phyloP scores from a whole-genome alignment of 2,329 filamentous ascomycete species.

The Blastomyces percursus region DNA sequence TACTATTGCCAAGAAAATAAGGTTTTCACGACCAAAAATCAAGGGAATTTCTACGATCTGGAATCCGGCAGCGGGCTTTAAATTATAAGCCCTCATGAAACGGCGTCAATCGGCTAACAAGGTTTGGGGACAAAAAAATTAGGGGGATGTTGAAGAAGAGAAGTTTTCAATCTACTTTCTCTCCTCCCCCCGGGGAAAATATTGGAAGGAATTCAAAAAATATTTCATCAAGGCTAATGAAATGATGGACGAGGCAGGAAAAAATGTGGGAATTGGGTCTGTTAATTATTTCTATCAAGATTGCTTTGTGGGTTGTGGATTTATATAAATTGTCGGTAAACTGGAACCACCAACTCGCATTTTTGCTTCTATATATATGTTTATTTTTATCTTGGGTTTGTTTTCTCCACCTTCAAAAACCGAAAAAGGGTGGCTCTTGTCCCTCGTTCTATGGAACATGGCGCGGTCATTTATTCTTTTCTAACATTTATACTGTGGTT shows the following conservation, averaged over 20 bases:
- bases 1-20: slow-evolving; percentile 19
- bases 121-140: background rate
- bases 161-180: background rate
- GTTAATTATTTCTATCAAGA: background rate
- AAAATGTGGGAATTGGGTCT: background rate
- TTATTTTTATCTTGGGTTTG: background rate
- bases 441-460: background rate
- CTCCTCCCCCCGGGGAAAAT: background rate
- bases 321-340: slow-evolving; percentile 1
- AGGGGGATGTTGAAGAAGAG: background rate
- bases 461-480: slow-evolving; percentile 11
- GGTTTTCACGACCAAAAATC: slow-evolving; percentile 25
- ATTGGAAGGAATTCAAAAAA: background rate
- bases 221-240: background rate
- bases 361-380: background rate
- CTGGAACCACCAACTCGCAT: background rate
- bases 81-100: slow-evolving; percentile 13
- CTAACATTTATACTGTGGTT: background rate
- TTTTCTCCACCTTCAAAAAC: too few species aligned
- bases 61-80: slow-evolving; percentile 21
- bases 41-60: slow-evolving; percentile 21
- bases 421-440: background rate
- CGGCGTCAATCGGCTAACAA: slow-evolving; percentile 29
- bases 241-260: background rate
- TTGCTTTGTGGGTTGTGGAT: background rate